These are phyloP conservation scores for Auricularia sp. DNA, from an alignment of 768 basidiomycete genomes.

Conservation along the genomic window DNA sequence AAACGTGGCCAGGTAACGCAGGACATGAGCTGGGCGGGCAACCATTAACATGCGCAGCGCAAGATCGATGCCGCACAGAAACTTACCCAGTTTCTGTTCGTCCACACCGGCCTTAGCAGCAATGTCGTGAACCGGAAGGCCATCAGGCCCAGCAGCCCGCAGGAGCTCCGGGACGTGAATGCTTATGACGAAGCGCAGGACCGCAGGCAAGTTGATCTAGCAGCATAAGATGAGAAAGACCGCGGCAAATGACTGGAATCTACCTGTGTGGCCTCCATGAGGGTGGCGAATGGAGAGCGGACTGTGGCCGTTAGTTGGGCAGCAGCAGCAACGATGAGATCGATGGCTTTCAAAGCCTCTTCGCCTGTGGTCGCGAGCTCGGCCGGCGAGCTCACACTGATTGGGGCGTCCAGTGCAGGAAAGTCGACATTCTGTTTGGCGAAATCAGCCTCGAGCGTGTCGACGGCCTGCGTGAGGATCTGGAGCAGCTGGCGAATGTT, in stretches of 20 bases:
- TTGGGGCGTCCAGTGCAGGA: not conserved
- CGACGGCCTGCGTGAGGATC: not conserved
- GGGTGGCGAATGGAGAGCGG: constrained; percentile 57
- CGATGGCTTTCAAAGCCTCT: not conserved
- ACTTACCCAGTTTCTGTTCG: not conserved
- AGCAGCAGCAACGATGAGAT: constrained; percentile 51
- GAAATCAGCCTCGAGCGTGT: not conserved
- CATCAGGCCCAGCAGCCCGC: constrained; percentile 44
- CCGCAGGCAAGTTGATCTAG: constrained; percentile 67
- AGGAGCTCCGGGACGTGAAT: constrained; percentile 63
- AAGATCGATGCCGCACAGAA: too few species aligned
- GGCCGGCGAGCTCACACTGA: not conserved
- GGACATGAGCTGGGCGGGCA: constrained; percentile 44
- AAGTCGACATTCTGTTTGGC: not conserved
- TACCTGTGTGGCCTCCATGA: constrained; percentile 40
- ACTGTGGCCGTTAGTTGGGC: constrained; percentile 58
- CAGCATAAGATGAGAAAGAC: not conserved
- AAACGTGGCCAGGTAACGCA: constrained; percentile 70
- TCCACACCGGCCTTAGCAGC: not conserved
- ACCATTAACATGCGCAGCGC: too few species aligned
- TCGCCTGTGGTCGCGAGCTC: not conserved
- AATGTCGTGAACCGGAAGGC: not conserved
- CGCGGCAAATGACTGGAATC: not conserved
- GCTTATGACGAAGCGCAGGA: constrained; percentile 63
- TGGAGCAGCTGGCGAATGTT: not conserved